phyloP scores from a whole-genome alignment of 371 early-diverging fungal genomes.

The Sporodiniella umbellata region DNA sequence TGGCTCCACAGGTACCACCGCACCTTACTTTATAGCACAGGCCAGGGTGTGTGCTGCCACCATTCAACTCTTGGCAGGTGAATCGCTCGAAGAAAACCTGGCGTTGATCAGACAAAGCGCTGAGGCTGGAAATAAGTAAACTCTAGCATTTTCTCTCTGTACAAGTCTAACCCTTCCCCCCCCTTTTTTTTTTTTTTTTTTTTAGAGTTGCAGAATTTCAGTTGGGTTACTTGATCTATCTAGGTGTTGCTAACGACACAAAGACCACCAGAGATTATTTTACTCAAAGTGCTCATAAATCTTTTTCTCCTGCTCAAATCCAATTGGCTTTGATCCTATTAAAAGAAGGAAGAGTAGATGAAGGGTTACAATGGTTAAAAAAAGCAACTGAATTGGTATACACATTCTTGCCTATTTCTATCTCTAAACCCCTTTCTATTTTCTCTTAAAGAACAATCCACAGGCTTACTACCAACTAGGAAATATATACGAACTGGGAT shows the following conservation, averaged over 20 bases:
- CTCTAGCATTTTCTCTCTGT: neutral
- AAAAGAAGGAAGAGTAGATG: conserved; percentile 18
- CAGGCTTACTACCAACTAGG: conserved; percentile 38
- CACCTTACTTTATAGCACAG: conserved; percentile 10
- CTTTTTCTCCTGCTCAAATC: conserved; percentile 39
- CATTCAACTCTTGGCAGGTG: conserved; percentile 12
- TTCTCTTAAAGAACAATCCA: conserved; percentile 32
- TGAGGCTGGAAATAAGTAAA: conserved; percentile 17
- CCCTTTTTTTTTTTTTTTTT: too few relatives aligned
- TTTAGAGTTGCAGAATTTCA: conserved; percentile 20
- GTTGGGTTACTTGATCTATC: conserved; percentile 5
- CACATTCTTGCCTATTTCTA: too few relatives aligned
- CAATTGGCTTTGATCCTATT: conserved; percentile 31
- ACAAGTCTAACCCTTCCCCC: neutral
- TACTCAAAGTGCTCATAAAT: conserved; percentile 35
- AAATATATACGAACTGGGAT: conserved; percentile 37
- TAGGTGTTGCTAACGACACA: conserved; percentile 28
- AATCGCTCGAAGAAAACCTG: conserved; percentile 50
- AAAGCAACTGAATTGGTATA: conserved; percentile 35
- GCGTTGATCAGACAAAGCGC: conserved; percentile 14
- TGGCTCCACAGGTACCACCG: conserved; percentile 12
- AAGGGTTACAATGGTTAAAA: conserved; percentile 39
- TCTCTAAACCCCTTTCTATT: too few relatives aligned
- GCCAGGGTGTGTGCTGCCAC: conserved; percentile 63
- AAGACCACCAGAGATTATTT: conserved; percentile 26